These are phyloP conservation scores for Zymoseptoria brevis DNA, from an alignment of 2,329 filamentous ascomycete species.

Conservation along the genomic window DNA sequence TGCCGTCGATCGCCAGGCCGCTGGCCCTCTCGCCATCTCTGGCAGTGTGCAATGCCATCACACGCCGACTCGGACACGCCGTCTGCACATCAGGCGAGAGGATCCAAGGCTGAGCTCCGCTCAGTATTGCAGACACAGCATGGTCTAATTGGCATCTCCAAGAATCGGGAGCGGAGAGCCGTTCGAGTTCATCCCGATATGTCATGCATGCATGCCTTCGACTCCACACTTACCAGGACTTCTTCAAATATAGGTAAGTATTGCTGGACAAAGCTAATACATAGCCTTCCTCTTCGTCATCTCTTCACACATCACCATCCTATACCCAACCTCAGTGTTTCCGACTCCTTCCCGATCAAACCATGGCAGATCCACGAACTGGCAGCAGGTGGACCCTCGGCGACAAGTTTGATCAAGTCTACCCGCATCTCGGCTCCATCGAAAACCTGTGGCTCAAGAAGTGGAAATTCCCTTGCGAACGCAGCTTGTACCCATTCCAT, in stretches of 20 bases:
- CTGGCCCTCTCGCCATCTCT: no score
- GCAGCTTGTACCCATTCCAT: slow-evolving; percentile 26
- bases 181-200: not conserved
- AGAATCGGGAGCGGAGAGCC: not conserved
- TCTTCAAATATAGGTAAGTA: not conserved
- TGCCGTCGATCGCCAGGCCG: no score
- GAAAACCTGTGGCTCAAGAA: slow-evolving; percentile 43
- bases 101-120: no score
- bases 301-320: not conserved
- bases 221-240: not conserved
- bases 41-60: no score
- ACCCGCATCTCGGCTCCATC: slow-evolving; percentile 53
- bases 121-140: not conserved
- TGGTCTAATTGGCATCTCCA: not conserved
- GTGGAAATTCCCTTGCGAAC: slow-evolving; percentile 29
- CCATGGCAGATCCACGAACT: slow-evolving; percentile 27
- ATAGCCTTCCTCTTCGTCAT: not conserved
- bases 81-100: no score
- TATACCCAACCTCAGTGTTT: not conserved
- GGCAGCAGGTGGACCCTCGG: slow-evolving; percentile 35
- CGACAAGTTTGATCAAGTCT: slow-evolving; percentile 40
- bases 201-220: not conserved
- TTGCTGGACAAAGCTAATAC: not conserved
- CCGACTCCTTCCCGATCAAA: not conserved
- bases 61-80: no score